Base-by-base conservation (phyloP, 2,329 filamentous ascomycete genomes). In the Fonsecaea pugnacius region DNA sequence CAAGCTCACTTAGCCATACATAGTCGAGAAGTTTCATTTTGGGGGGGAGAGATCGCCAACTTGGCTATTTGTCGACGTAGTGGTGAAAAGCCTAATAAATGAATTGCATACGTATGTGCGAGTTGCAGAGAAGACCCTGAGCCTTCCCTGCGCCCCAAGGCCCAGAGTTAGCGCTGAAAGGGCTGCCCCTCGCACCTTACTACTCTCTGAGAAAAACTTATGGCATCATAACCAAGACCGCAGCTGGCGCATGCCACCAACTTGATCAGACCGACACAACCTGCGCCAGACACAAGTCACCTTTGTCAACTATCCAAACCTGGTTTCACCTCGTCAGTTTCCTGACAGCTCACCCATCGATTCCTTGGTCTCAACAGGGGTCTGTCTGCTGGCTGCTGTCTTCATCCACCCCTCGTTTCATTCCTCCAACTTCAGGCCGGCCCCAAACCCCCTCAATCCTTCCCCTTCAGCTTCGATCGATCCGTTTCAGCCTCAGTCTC, bases 381-480 rank as follows among this genome's bases (percentile, higher is more conserved):
- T 48, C 43, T 27, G 18, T 48, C 27, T 30, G 27, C 27, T 3
- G 18, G 43, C 43, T 48, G 7, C 43, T 24, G 12, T 48, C 43
- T 9, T 12, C 18, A 48, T 27, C 43, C 43, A 21, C 43, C 43
- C 43, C 24, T 12, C 18, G 21, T 48, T 18, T 14, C 2, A 48
- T 48, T 48, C 38, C 40, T 58, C 40, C 27, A 7, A 46, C 46
- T 30, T 38, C 46, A 18, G 24, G 32, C 30, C n/a, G 40, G 27
- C 55, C 55, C 55, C 55, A 33, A 21, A n/a, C 27, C 43, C 55
- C 46, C 57, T 51, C 35, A 36, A 51, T 51, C 57, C 57, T 48
- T 51, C 32, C n/a, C 30, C 9, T 38, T 59, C 57, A 52, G 57
- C 57, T 59, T 35, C 57, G 30, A 36, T 36, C 18, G 36, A 59